These are phyloP conservation scores for Colletotrichum destructivum DNA, from an alignment of 2,329 filamentous ascomycete genomes.

Conservation along the genomic window DNA sequence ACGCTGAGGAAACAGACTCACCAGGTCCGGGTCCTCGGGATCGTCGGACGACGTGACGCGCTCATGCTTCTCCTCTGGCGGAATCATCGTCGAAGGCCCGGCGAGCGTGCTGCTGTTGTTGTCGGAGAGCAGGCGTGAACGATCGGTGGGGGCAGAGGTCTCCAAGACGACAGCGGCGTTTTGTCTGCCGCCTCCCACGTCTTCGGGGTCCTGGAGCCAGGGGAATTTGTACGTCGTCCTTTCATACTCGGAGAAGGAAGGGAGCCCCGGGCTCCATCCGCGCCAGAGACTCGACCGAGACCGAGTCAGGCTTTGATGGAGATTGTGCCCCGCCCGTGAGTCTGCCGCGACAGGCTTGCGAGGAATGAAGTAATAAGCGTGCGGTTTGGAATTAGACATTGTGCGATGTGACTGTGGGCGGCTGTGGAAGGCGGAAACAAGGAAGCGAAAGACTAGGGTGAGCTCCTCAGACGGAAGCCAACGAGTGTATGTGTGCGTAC, in stretches of 20 bases:
- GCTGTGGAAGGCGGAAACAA: not conserved
- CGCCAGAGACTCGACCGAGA: slow-evolving; percentile 51
- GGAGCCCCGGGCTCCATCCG: slow-evolving; percentile 47
- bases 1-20: slow-evolving; percentile 30
- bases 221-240: slow-evolving; percentile 49
- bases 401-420: not conserved
- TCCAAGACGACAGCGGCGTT: slow-evolving; percentile 14
- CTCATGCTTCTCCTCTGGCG: slow-evolving; percentile 13
- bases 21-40: slow-evolving; percentile 45
- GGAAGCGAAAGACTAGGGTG: slow-evolving; percentile 12
- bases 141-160: slow-evolving; percentile 8
- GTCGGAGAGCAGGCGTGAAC: slow-evolving; percentile 11
- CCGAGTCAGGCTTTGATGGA: slow-evolving; percentile 28
- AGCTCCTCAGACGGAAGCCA: not conserved
- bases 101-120: not conserved
- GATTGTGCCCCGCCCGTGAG: slow-evolving; percentile 12
- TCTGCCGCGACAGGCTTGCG: slow-evolving; percentile 32
- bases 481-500: slow-evolving; percentile 12
- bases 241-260: slow-evolving; percentile 48
- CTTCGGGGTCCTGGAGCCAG: slow-evolving; percentile 44
- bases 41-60: slow-evolving; percentile 5
- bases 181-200: not conserved
- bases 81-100: not conserved
- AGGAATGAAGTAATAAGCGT: slow-evolving; percentile 29
- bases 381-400: slow-evolving; percentile 28